Conservation (phyloP, 768 basidiomycete species). For the Leccinum ochraceum region DNA sequence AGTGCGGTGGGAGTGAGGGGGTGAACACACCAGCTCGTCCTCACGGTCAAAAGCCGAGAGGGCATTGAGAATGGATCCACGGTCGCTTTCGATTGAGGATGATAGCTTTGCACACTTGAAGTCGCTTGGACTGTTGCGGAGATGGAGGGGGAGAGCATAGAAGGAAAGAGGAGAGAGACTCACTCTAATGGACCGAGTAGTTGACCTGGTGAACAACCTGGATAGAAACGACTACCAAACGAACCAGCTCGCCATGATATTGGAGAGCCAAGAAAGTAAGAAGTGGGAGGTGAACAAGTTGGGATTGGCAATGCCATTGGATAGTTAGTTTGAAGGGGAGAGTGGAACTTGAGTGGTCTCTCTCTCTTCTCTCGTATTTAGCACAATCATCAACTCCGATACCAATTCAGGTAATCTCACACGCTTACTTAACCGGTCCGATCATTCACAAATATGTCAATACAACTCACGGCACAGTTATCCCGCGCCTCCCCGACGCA, state of each 20-base stretch:
- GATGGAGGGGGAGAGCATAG: neutral
- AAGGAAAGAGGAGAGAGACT: conserved; percentile 27
- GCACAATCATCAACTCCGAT: conserved; percentile 11
- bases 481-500: neutral
- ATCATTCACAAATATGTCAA: conserved; percentile 21
- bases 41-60: conserved; percentile 66
- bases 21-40: conserved; percentile 63
- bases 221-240: conserved; percentile 62
- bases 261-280: conserved; percentile 70
- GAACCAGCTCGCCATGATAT: conserved; percentile 71
- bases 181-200: conserved; percentile 67
- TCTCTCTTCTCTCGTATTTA: conserved; percentile 30
- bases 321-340: conserved; percentile 8
- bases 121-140: conserved; percentile 40
- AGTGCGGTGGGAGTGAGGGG: neutral
- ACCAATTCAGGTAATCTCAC: conserved; percentile 16
- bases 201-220: conserved; percentile 63
- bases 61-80: conserved; percentile 61
- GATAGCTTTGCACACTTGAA: conserved; percentile 48
- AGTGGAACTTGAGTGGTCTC: conserved; percentile 7
- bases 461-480: conserved; percentile 19
- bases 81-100: conserved; percentile 62
- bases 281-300: neutral
- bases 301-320: conserved; percentile 11
- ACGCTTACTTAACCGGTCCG: conserved; percentile 30